Evolutionary conservation across 768 basidiomycete species (phyloP).

Genomic region (Xanthoconium stramineum): DNA sequence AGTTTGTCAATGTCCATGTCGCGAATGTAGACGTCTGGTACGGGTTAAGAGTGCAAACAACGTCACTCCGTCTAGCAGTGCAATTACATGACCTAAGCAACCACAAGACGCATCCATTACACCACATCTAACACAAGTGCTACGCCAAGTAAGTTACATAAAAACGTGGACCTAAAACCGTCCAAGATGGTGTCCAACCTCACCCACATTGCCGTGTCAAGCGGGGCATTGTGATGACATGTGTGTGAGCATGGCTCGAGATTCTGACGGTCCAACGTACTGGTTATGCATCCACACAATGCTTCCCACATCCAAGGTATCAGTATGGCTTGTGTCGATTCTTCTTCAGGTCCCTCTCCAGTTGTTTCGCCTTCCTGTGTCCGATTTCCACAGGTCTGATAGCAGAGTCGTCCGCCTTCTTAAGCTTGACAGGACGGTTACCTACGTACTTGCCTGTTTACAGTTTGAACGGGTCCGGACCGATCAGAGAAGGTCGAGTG

Average conservation of each 20-base stretch:
- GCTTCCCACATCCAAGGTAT: constrained; percentile 8
- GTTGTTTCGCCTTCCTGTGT: constrained; percentile 83
- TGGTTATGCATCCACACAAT: constrained; percentile 11
- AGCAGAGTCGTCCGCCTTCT: constrained; percentile 85
- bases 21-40: background rate
- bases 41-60: too few species aligned
- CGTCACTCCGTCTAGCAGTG: too few species aligned
- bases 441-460: constrained; percentile 92
- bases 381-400: constrained; percentile 93
- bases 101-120: background rate
- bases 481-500: background rate
- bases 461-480: constrained; percentile 2
- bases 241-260: constrained; percentile 24
- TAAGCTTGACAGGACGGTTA: constrained; percentile 93
- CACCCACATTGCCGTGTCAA: constrained; percentile 5
- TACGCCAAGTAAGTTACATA: background rate
- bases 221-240: constrained; percentile 5
- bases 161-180: background rate
- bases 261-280: constrained; percentile 28
- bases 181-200: constrained; percentile 3
- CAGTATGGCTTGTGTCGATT: constrained; percentile 84
- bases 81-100: constrained; percentile 17
- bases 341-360: constrained; percentile 91
- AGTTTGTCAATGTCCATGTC: constrained; percentile 50
- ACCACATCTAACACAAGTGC: constrained; percentile 2